Base-by-base conservation (phyloP, 225 moss, liverwort and hornwort genomes). In the Bryoerythrophyllum caledonicum region DNA sequence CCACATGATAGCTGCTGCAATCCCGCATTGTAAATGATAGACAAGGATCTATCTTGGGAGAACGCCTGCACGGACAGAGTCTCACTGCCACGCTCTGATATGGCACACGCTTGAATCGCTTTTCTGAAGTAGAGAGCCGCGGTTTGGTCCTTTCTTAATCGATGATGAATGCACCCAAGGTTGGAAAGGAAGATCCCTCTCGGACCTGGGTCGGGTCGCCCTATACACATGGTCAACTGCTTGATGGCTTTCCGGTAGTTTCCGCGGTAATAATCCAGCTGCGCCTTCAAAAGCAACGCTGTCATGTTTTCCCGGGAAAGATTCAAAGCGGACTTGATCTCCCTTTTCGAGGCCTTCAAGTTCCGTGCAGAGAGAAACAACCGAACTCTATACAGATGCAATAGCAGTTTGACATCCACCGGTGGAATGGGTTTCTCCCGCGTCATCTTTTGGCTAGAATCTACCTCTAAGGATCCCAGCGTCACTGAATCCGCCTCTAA, bases 161-260 rank as follows among this genome's bases (percentile, higher is more conserved):
- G 91, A 63, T 99, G 94, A 80, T 99, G 85, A 71, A 99, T 87
- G 70, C 97, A 94, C 57, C 97, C 97, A 34, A 99, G 90, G 82
- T 99, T 89, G 20, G 91, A 93, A 30, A 93, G 86, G 34, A 89
- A 76, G 72, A 93, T 82, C 12, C 91, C 89, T 63, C 75, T 81
- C 85, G 84, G 49, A 32, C 87, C 80, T 17, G 85, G 67, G 30
- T 99, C 94, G 43, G 75, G 83, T 67, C 93, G 92, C 63, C 89
- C 93, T 87, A 84, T 89, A 82, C 93, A 99, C 73, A 84, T 83
- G 17, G 89, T 99, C 83, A 99, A 74, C 74, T 90, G 91, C 87
- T 99, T 99, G 38, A 93, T 90, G 34, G 97, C 90, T 78, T 99
- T 99, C 65, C 93, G 90, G 63, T 94, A 90, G 51, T 99, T 94